Evolutionary conservation across 805 yeast species (phyloP), one percentile per base, ranked within the genome.

Genomic region (Citeromyces matritensis): DNA sequence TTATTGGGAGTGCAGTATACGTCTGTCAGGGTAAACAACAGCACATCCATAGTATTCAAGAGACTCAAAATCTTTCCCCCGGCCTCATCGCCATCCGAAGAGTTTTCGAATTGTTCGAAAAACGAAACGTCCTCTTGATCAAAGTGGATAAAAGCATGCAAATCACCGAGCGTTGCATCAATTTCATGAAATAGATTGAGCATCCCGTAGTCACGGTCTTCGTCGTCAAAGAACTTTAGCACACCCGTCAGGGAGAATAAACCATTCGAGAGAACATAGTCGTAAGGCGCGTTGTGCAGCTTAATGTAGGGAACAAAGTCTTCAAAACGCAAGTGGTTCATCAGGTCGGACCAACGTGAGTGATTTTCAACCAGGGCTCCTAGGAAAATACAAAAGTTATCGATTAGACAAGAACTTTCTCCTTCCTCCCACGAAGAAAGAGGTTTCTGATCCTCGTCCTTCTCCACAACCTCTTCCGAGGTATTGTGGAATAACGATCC

Each of bases 241-340:
- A 73, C 63, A 15, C 70, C 72, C 23, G 69, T 55, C 21, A 72
- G 48, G 13, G 73, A 67, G 26, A 61, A 56, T 38, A 72, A 49
- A 0, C 74, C 68, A 36, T 63, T 64, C 2, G 83, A 70, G 24
- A 61, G 53, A 4, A 65, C 58, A 40, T 63, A 73, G 42, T 79
- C 85, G 45, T 60, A 76, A 0, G 88, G 78, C 2, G 69, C 65
- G 33, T 71, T 64, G 6, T 60, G 51, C 33, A 73, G 42, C 2
- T 65, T 57, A 6, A 77, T 45, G 24, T 69, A 58, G 2, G 58
- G 49, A 10, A 73, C 38, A 60, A 80, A 65, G 9, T 58, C 55
- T 8, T 58, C 53, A 36, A 60, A 55, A 1, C 53, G 42, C 6
- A 71, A 43, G 12, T 45, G 44, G n/a, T 51, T 55, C 10, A 59